phyloP scores from a whole-genome alignment of 352 stramenopile genomes.

The Peronospora farinosa region DNA sequence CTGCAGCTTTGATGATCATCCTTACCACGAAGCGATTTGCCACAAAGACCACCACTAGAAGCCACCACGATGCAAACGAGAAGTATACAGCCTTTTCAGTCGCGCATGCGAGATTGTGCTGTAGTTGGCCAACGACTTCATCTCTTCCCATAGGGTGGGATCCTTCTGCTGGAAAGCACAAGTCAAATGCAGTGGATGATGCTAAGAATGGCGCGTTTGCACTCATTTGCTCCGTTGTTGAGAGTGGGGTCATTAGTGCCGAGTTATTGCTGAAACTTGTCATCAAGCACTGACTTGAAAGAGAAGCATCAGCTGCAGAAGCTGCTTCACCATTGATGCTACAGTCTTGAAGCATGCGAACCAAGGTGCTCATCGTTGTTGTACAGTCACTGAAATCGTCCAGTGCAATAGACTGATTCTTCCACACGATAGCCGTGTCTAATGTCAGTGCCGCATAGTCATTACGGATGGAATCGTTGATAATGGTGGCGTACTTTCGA shows the following conservation, averaged over 20 bases:
- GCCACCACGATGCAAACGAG: conserved; percentile 53
- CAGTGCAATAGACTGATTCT: conserved; percentile 22
- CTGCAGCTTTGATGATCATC: conserved; percentile 42
- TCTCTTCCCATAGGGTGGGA: conserved; percentile 6
- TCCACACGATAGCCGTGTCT: conserved; percentile 25
- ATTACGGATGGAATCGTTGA: conserved; percentile 30
- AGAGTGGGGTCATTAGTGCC: conserved; percentile 8
- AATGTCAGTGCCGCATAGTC: conserved; percentile 25
- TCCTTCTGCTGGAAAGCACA: conserved; percentile 20
- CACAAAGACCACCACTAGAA: conserved; percentile 41
- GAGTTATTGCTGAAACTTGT: conserved; percentile 12
- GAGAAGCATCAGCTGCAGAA: conserved; percentile 8
- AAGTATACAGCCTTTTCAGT: conserved; percentile 61
- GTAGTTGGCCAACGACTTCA: conserved; percentile 22
- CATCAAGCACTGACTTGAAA: conserved; percentile 23
- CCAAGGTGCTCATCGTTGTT: conserved; percentile 25
- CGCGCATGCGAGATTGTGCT: conserved; percentile 40
- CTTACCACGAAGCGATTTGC: conserved; percentile 38
- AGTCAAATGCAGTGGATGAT: conserved; percentile 15
- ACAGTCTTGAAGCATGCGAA: conserved; percentile 33
- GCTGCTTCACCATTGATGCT: conserved; percentile 1
- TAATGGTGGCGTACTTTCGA: conserved; percentile 24
- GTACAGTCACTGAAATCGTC: conserved; percentile 18
- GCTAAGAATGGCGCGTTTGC: conserved; percentile 17
- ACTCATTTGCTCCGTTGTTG: conserved; percentile 13